These are phyloP conservation scores for Aspergillus wentii DNA, from an alignment of 495 filamentous ascomycete genomes.

Conservation along the genomic window DNA sequence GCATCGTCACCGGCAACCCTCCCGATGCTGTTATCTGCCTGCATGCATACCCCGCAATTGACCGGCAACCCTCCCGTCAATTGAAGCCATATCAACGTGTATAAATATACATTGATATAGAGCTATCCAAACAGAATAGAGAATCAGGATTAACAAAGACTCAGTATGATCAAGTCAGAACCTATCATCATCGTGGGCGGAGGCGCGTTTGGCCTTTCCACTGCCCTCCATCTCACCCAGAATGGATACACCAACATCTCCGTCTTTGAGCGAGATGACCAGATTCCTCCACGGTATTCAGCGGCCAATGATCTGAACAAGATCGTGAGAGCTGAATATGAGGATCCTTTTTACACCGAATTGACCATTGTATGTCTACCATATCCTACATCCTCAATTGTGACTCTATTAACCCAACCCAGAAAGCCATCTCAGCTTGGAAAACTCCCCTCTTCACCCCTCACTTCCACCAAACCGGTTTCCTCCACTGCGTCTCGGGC, in stretches of 20 bases:
- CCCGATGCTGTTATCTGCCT: no score
- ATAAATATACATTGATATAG: no score
- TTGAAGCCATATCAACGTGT: no score
- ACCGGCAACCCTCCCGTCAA: conserved; percentile 2
- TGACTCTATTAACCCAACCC: conserved; percentile 1
- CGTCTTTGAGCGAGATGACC: conserved; percentile 37
- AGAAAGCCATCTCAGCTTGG: conserved; percentile 49
- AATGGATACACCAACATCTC: conserved; percentile 39
- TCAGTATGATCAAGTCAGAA: conserved; percentile 9
- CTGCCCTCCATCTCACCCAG: conserved; percentile 41
- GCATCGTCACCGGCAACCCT: conserved; percentile 4
- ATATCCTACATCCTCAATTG: conserved; percentile 4
- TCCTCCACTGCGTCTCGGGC: conserved; percentile 44
- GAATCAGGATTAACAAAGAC: no score
- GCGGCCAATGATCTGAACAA: conserved; percentile 53
- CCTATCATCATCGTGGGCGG: conserved; percentile 38
- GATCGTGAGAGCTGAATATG: conserved; percentile 52
- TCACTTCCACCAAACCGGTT: conserved; percentile 51
- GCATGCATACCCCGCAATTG: no score
- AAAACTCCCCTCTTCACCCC: conserved; percentile 46
- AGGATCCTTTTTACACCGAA: conserved; percentile 49
- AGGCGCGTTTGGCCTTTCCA: conserved; percentile 47
- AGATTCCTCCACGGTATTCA: conserved; percentile 35
- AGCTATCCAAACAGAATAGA: no score
- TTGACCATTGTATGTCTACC: conserved; percentile 34